Conservation (phyloP, 2,329 filamentous ascomycete genomes). For the Colletotrichum graminicola region DNA sequence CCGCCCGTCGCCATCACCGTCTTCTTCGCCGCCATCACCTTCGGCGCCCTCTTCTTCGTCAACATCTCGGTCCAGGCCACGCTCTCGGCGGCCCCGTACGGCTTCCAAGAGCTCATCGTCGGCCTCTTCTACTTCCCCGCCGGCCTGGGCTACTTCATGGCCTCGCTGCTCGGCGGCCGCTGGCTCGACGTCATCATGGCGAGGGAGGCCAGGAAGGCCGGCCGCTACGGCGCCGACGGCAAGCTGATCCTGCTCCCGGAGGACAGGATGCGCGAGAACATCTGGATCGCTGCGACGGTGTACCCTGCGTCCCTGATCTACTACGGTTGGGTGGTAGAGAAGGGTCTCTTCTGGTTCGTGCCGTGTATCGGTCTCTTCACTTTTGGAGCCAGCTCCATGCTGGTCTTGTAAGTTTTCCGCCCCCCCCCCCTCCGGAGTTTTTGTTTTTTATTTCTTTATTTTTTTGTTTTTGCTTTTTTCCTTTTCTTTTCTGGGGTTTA, state of each 20-base stretch:
- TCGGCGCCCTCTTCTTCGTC: conserved; percentile 80
- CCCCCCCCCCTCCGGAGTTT: too few species aligned
- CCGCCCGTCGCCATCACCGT: conserved; percentile 81
- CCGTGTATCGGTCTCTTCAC: conserved; percentile 75
- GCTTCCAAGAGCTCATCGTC: conserved; percentile 75
- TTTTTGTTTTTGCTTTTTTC: neutral
- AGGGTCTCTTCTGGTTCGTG: conserved; percentile 74
- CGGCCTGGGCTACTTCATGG: conserved; percentile 78
- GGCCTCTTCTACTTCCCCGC: conserved; percentile 84
- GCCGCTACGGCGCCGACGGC: conserved; percentile 75
- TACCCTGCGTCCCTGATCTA: conserved; percentile 79
- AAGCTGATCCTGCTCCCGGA: conserved; percentile 78
- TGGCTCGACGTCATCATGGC: conserved; percentile 89
- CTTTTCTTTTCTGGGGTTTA: too few species aligned
- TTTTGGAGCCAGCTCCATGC: conserved; percentile 83
- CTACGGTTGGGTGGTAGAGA: conserved; percentile 81
- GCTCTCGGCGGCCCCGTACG: conserved; percentile 76
- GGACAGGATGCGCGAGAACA: conserved; percentile 86
- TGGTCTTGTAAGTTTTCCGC: conserved; percentile 69
- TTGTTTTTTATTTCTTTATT: neutral
- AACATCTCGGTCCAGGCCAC: conserved; percentile 82
- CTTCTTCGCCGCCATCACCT: conserved; percentile 79
- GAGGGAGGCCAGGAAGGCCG: conserved; percentile 77
- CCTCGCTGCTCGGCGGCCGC: conserved; percentile 76
- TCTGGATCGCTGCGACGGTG: conserved; percentile 78